Base-by-base conservation (phyloP, 2,329 filamentous ascomycete species). In the Lizonia empirigonia region DNA sequence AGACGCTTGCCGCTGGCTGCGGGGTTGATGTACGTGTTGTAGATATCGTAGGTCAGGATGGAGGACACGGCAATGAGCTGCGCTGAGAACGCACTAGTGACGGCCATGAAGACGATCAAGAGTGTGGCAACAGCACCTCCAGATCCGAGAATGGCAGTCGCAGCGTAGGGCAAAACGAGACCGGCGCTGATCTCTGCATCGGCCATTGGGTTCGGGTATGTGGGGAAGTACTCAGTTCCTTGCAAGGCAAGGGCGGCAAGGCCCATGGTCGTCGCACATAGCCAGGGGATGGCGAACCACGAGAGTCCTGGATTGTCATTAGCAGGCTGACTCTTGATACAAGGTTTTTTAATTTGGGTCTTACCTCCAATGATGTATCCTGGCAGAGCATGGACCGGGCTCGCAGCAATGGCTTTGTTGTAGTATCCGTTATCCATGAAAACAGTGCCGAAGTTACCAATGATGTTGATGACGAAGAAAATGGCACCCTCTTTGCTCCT, bases 401-500 rank as follows among this genome's bases (percentile, higher is more conserved):
- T 87, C 0, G 92, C 91, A 5, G 91, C 90, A 64, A 96, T 96
- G 13, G 91, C 91, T 74, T 96, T 94, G 76, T 91, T 95, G 77
- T 95, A 96, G 53, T 69, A 96, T 51, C 74, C 87, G 55, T 93
- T 92, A 66, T 95, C 91, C 41, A 91, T 80, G 76, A 95, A 95
- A 2, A 94, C 89, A 0, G 89, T 91, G 2, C 79, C 87, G 49
- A 92, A 94, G 74, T 91, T 92, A 26, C 90, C 90, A 36, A 92
- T 87, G 30, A 90, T 86, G 74, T 95, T 95, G 75, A 95, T 95
- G 20, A 95, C 85, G 71, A 95, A 96, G 78, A 96, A 96, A 42
- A 94, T 90, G 27, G 84, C 89, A 2, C 91, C 91, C 60, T 93
- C 86, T 48, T 82, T 83, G 3, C 87, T 91, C 50, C 82, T 79